Percentiles rank a stretch among this genome's conserved stretches.
These are phyloP conservation scores for Brasenia schreberi DNA, from an alignment of 164 flowering plant species.

Conservation along the genomic window DNA sequence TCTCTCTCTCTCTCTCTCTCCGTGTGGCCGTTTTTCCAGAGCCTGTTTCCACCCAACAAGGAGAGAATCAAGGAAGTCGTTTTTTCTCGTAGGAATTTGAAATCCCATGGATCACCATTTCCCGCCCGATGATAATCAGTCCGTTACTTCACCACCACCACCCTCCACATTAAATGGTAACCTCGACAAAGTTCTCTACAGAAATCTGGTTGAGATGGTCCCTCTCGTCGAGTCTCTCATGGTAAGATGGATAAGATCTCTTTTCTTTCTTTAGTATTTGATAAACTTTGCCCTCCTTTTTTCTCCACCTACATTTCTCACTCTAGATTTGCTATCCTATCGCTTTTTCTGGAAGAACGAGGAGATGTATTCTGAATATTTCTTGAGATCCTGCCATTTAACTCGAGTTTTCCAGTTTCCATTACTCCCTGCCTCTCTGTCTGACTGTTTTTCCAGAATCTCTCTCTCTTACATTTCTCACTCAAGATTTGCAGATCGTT, in stretches of 20 bases:
- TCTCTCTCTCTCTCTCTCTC: neutral
- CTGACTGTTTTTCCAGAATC: too few relatives aligned
- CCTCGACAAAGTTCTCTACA: conserved; percentile 57
- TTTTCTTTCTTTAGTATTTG: too few relatives aligned
- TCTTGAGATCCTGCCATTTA: too few relatives aligned
- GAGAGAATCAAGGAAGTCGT: neutral
- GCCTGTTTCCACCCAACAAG: neutral
- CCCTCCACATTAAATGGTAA: conserved; percentile 18
- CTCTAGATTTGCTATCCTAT: too few relatives aligned
- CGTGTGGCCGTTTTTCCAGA: neutral
- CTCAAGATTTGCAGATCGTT: neutral
- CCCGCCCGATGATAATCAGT: neutral
- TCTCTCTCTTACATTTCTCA: neutral
- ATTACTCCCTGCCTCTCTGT: neutral
- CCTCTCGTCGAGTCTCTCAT: conserved; percentile 89
- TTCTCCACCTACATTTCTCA: too few relatives aligned
- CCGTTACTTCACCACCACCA: conserved; percentile 24
- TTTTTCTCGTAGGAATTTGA: neutral
- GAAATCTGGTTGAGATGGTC: conserved; percentile 73
- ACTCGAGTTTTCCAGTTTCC: too few relatives aligned
- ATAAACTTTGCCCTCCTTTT: too few relatives aligned
- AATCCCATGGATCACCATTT: neutral
- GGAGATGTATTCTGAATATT: neutral
- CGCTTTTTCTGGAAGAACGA: too few relatives aligned
- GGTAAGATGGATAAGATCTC: conserved; percentile 17